Conservation (phyloP, 805 yeast species). For the Ogataea methylovora region DNA sequence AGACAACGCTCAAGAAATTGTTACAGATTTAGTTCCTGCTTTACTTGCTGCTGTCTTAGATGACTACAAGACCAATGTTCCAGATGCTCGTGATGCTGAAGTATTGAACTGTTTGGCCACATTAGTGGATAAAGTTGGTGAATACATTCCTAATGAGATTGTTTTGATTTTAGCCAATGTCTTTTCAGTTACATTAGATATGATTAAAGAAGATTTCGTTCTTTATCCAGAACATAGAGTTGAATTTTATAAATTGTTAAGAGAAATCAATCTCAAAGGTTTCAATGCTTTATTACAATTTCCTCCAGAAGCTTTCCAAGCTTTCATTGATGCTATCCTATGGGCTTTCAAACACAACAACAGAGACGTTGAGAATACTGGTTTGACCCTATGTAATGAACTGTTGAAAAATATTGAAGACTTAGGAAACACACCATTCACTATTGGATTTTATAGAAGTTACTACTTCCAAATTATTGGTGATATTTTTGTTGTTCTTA, state of each 20-base stretch:
- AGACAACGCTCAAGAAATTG: constrained; percentile 78
- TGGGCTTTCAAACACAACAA: constrained; percentile 99
- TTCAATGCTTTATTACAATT: constrained; percentile 81
- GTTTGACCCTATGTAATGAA: constrained; percentile 77
- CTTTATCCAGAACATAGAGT: constrained; percentile 98
- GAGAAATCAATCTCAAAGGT: constrained; percentile 78
- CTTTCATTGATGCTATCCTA: constrained; percentile 85
- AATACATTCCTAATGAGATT: constrained; percentile 81
- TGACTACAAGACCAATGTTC: constrained; percentile 82
- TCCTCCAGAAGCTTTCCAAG: constrained; percentile 87
- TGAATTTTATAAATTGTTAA: constrained; percentile 84
- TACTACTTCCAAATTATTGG: constrained; percentile 84
- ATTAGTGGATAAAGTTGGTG: constrained; percentile 81
- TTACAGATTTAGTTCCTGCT: constrained; percentile 74
- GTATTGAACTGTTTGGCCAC: constrained; percentile 93
- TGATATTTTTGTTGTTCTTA: constrained; percentile 87
- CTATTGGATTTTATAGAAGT: constrained; percentile 80
- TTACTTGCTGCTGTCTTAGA: constrained; percentile 78
- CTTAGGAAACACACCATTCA: constrained; percentile 62
- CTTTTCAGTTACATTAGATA: constrained; percentile 87
- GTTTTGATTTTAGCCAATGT: constrained; percentile 82
- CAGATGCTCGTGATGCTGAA: constrained; percentile 97
- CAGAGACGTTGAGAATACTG: constrained; percentile 92
- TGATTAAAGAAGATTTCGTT: constrained; percentile 92
- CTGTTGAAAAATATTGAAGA: constrained; percentile 78